A percentile compares a stretch with the other conserved stretches of the same genome.
These are phyloP conservation scores for Boletus speciosus DNA, from an alignment of 768 basidiomycete species.

Conservation along the genomic window DNA sequence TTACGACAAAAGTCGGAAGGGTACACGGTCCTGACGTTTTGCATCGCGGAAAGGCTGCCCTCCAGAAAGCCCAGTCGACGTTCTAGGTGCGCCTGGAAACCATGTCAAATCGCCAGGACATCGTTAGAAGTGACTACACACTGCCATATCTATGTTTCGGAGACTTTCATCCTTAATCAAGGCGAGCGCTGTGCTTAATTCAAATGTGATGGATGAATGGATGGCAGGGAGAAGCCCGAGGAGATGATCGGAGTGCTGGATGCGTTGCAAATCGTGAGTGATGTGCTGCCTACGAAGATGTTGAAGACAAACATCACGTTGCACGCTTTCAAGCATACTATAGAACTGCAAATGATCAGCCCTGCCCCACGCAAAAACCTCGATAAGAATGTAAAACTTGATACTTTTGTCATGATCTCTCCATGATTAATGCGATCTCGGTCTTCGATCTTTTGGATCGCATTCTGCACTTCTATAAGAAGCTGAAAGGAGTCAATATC, in stretches of 20 bases:
- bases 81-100: constrained; percentile 30
- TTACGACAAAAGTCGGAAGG: constrained; percentile 7
- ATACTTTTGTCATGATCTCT: constrained; percentile 25
- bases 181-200: constrained; percentile 22
- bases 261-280: background rate
- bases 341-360: constrained; percentile 24
- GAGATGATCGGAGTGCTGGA: constrained; percentile 29
- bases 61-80: constrained; percentile 27
- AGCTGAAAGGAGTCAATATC: constrained; percentile 20
- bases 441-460: constrained; percentile 21
- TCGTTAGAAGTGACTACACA: constrained; percentile 11
- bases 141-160: constrained; percentile 25
- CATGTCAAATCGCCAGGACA: constrained; percentile 5
- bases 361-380: background rate
- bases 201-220: constrained; percentile 23
- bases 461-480: constrained; percentile 17
- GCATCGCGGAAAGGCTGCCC: constrained; percentile 24
- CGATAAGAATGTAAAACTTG: background rate
- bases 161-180: constrained; percentile 29
- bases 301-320: constrained; percentile 20
- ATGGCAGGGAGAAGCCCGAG: constrained; percentile 22
- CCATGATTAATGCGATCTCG: constrained; percentile 18
- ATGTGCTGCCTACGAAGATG: background rate
- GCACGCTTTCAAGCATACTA: constrained; percentile 21
- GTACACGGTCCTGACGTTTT: constrained; percentile 26